phyloP scores from a whole-genome alignment of 305 asterid genomes.

The Fraxinus xanthoxyloides region DNA sequence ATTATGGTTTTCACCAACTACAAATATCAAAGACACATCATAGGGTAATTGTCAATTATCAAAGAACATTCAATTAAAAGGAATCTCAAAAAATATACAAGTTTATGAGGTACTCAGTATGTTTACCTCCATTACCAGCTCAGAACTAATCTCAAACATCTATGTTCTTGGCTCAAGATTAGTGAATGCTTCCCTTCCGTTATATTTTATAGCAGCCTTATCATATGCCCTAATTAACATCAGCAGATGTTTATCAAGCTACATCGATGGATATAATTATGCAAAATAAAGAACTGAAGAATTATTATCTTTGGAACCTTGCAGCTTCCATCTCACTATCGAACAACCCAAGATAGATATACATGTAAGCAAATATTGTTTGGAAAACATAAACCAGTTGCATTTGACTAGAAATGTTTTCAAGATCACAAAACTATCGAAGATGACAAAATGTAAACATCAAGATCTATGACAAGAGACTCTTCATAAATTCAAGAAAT shows the following conservation, averaged over 20 bases:
- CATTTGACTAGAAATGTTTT: not conserved
- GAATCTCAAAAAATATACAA: not conserved
- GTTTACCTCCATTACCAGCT: conserved; percentile 49
- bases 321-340: conserved; percentile 95
- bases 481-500: not conserved
- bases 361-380: conserved; percentile 49
- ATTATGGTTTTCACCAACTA: conserved; percentile 40
- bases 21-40: not conserved
- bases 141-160: conserved; percentile 50
- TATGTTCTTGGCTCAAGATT: conserved; percentile 68
- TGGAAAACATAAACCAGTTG: not conserved
- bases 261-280: not conserved
- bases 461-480: not conserved
- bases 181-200: conserved; percentile 88
- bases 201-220: conserved; percentile 86
- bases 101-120: not conserved
- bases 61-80: not conserved
- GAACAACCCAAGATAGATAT: conserved; percentile 86
- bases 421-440: not conserved
- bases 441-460: not conserved
- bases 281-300: conserved; percentile 3
- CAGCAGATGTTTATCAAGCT: conserved; percentile 9
- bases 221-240: conserved; percentile 71
- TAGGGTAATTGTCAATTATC: not conserved
- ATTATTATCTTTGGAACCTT: no score